Base-by-base conservation (phyloP, 2,329 filamentous ascomycete genomes). In the Cryphonectria carpinicola region DNA sequence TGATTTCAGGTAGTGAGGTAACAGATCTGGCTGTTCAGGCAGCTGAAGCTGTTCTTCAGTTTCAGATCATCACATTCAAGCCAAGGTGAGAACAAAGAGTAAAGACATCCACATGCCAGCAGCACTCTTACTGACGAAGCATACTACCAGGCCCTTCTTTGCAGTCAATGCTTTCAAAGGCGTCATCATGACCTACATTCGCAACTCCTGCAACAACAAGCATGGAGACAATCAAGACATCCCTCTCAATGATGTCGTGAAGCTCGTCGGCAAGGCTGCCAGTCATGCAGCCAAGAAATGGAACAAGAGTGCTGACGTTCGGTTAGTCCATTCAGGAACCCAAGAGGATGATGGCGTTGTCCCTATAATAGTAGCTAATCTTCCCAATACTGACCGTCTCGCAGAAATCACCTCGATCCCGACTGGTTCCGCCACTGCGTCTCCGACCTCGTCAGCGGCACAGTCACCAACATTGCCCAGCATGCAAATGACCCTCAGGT, bases 341-440 rank as follows among this genome's bases (percentile, higher is more conserved):
- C 4, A 8, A 3, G 28, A 28, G 17, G 14, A 28, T 8, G 0
- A 49, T 17, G 3, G 43, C n/a, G 13, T 39, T n/a, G 2, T 35
- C 3, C 10, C n/a, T 10, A 3, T 32, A 32, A 11, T 39, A 13
- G 8, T 19, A 13, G 13, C 56, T 35, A 13, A 13, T 35, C 32
- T 46, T 2, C 11, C 8, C 1, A 1, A 14, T 10, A 25, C 66
- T 71, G 46, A 69, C 39, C 0, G 4, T 7, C 0, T 61, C 1
- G 22, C n/a, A 71, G 70, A 37, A 69, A 71, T 10, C 66, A 66
- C 3, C 28, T 71, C 22, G 63, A 54, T 4, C 25, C 22, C 1
- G 54, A 58, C 10, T 71, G 70, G 70, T 68, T 71, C 7, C 19
- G 70, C 3, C 52, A 64, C 28, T 71, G 66, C 5, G 63, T 69